Conservation (phyloP, 1,139 yeast genomes). For the Wickerhamiella pararugosa region DNA sequence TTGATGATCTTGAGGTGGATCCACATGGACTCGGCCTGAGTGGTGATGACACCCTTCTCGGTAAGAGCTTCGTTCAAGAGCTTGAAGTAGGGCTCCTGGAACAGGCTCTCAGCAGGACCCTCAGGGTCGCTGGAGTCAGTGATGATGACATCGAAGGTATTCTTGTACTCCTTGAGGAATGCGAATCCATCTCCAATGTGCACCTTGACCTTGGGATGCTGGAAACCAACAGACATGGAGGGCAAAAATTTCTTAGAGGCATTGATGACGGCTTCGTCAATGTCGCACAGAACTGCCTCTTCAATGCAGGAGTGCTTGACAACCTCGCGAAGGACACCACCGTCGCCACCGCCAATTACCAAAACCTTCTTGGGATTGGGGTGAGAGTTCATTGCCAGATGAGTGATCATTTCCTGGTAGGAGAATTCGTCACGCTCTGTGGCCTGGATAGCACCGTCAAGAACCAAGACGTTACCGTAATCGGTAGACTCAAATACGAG, state of each 20-base stretch:
- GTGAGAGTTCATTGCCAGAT: conserved; percentile 64
- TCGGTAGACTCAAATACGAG: conserved; percentile 58
- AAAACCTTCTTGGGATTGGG: conserved; percentile 57
- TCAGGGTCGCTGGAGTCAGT: conserved; percentile 97
- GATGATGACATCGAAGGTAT: conserved; percentile 68
- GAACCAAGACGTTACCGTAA: conserved; percentile 72
- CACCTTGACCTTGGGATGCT: conserved; percentile 58
- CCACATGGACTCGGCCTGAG: conserved; percentile 94
- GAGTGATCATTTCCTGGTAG: conserved; percentile 76
- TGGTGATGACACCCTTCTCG: conserved; percentile 65
- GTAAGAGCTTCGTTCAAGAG: conserved; percentile 54
- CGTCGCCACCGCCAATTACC: conserved; percentile 91
- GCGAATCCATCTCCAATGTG: conserved; percentile 82
- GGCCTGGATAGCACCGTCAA: conserved; percentile 78
- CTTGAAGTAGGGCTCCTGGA: conserved; percentile 69
- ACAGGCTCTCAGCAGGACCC: conserved; percentile 93
- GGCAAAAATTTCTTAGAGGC: conserved; percentile 67
- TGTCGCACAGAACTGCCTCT: conserved; percentile 69
- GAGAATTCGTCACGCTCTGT: conserved; percentile 86
- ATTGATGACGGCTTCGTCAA: conserved; percentile 73
- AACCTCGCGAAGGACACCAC: conserved; percentile 78
- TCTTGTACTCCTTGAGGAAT: conserved; percentile 40
- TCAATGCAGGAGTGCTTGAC: conserved; percentile 61
- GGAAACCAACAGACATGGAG: conserved; percentile 56
- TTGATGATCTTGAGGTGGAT: conserved; percentile 55